phyloP scores from a whole-genome alignment of 148 eudicot genomes.

The Persicaria maculosa region DNA sequence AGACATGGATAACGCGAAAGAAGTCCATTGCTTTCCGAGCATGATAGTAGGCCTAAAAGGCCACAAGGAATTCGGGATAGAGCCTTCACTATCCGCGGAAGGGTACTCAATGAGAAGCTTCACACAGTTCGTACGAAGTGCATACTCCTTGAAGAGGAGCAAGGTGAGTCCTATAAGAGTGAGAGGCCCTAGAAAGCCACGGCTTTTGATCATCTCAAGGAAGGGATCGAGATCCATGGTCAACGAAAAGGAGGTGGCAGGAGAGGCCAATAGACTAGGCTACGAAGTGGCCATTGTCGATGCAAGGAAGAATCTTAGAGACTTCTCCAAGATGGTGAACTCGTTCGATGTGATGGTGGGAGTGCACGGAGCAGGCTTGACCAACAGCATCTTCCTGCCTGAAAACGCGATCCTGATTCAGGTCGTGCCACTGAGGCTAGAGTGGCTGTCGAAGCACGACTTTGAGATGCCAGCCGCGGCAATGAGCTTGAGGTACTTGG shows the following conservation, averaged over 20 bases:
- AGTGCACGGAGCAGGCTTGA: slow-evolving; percentile 27
- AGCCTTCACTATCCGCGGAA: slow-evolving; percentile 12
- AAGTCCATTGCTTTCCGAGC: slow-evolving; percentile 21
- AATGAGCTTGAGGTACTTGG: slow-evolving; percentile 36
- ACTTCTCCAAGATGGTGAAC: slow-evolving; percentile 17
- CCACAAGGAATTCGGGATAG: slow-evolving; percentile 23
- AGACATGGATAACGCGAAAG: slow-evolving; percentile 21
- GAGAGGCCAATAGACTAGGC: slow-evolving; percentile 22
- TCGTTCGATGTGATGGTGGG: slow-evolving; percentile 20
- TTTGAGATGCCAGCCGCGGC: slow-evolving; percentile 27
- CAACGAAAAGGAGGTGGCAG: slow-evolving; percentile 22
- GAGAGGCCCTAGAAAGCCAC: slow-evolving; percentile 15
- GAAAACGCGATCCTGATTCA: slow-evolving; percentile 20
- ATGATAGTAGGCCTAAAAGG: slow-evolving; percentile 23
- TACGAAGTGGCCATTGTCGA: slow-evolving; percentile 27
- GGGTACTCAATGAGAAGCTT: slow-evolving; percentile 26
- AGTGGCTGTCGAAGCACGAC: slow-evolving; percentile 15
- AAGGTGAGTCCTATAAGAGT: slow-evolving; percentile 4
- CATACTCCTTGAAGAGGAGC: slow-evolving; percentile 24
- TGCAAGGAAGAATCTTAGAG: slow-evolving; percentile 13
- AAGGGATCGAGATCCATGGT: slow-evolving; percentile 19
- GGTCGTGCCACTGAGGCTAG: slow-evolving; percentile 22
- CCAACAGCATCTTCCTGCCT: slow-evolving; percentile 20
- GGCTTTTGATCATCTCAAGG: slow-evolving; percentile 32
- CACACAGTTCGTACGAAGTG: slow-evolving; percentile 19